A percentile compares a stretch with the other conserved stretches of the same genome.
These are phyloP conservation scores for Grigorovia jiainica DNA, from an alignment of 805 yeast genomes.

Conservation along the genomic window DNA sequence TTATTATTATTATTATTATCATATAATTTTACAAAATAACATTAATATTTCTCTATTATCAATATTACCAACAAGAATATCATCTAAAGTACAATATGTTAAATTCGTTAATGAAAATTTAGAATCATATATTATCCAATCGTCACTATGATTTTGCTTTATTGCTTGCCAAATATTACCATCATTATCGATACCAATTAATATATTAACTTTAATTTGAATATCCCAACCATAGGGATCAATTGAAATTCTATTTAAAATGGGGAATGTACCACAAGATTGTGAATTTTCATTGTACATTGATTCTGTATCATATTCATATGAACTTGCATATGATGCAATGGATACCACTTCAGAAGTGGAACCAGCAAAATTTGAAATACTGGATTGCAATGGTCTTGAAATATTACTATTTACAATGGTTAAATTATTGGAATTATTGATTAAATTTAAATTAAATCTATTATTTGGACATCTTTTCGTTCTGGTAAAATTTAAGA, in stretches of 20 bases:
- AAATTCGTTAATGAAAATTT: constrained; percentile 30
- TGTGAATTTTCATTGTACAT: not conserved
- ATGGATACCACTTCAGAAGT: not conserved
- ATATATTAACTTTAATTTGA: constrained; percentile 2
- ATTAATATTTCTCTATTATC: constrained; percentile 12
- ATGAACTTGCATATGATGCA: not conserved
- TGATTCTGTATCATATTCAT: not conserved
- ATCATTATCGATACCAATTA: constrained; percentile 1
- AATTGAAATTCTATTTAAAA: not conserved
- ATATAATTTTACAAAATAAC: constrained; percentile 22
- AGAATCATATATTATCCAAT: constrained; percentile 35
- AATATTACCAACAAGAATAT: constrained; percentile 13
- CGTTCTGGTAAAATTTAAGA: constrained; percentile 13
- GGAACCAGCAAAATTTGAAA: not conserved
- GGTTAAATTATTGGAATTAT: not conserved
- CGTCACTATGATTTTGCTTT: constrained; percentile 27
- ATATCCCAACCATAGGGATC: not conserved
- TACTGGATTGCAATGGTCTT: not conserved
- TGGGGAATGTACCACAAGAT: not conserved
- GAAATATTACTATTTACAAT: not conserved
- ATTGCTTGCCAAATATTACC: constrained; percentile 19
- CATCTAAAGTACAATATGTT: constrained; percentile 28
- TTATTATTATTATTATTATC: not conserved
- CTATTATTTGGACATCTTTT: not conserved
- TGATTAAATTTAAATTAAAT: not conserved